A percentile compares a stretch with the other conserved stretches of the same genome.
These are phyloP conservation scores for Mortierella alpina DNA, from an alignment of 192 early-diverging fungal genomes.

Conservation along the genomic window DNA sequence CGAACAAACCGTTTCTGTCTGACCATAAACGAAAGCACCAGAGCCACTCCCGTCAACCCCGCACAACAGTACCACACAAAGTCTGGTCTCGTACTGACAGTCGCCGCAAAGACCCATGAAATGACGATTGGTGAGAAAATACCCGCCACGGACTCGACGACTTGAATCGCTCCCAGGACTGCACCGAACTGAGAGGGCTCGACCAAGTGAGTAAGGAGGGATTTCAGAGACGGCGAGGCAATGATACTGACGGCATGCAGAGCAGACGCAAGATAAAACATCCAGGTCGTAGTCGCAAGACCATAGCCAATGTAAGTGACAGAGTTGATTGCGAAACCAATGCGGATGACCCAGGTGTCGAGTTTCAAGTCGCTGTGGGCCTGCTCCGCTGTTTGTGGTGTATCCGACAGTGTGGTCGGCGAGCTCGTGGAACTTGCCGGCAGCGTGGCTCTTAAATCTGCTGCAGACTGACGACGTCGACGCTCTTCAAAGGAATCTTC, in stretches of 20 bases:
- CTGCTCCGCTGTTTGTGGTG: constrained; percentile 5
- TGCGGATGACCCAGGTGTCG: constrained; percentile 60
- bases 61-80: constrained; percentile 58
- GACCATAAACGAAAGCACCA: constrained; percentile 54
- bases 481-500: constrained; percentile 23
- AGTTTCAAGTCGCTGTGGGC: constrained; percentile 20
- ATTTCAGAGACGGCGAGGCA: constrained; percentile 51
- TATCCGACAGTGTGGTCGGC: background rate
- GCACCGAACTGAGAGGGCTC: constrained; percentile 59
- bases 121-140: constrained; percentile 56
- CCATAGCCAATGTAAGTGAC: constrained; percentile 39
- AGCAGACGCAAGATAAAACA: constrained; percentile 20
- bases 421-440: background rate
- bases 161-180: constrained; percentile 58
- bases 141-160: constrained; percentile 58
- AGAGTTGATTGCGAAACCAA: constrained; percentile 48
- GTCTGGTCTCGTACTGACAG: constrained; percentile 50
- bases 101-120: constrained; percentile 56
- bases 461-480: constrained; percentile 28
- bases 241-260: constrained; percentile 50
- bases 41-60: constrained; percentile 27
- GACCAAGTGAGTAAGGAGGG: constrained; percentile 58
- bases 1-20: constrained; percentile 27
- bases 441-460: background rate
- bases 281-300: constrained; percentile 30